These are phyloP conservation scores for Kwoniella europaea DNA, from an alignment of 768 basidiomycete genomes.

Conservation along the genomic window DNA sequence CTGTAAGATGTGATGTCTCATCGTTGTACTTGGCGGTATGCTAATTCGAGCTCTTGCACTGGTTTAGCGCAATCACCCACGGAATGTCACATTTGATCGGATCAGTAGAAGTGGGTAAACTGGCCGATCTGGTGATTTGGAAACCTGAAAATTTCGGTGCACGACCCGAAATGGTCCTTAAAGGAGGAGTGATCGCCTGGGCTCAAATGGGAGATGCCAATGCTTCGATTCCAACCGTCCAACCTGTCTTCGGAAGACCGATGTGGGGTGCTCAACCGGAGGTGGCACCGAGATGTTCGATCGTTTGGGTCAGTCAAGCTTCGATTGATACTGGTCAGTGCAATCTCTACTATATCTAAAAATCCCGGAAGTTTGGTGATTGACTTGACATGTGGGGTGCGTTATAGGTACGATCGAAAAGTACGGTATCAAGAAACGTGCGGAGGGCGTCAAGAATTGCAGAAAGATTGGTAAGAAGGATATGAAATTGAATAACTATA, in stretches of 20 bases:
- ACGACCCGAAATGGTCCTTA: conserved; percentile 91
- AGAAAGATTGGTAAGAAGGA: conserved; percentile 77
- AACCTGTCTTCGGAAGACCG: conserved; percentile 80
- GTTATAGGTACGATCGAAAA: conserved; percentile 65
- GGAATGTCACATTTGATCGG: conserved; percentile 89
- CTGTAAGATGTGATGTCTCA: no score
- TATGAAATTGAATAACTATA: conserved; percentile 89
- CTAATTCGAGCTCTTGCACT: not conserved
- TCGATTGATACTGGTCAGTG: conserved; percentile 65
- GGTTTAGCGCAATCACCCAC: conserved; percentile 81
- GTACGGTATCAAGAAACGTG: conserved; percentile 73
- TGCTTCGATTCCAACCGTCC: conserved; percentile 92
- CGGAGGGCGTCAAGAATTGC: conserved; percentile 77
- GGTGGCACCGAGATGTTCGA: conserved; percentile 81
- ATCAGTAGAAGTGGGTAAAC: conserved; percentile 75
- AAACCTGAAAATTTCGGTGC: conserved; percentile 90
- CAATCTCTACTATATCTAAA: not conserved
- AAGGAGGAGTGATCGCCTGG: conserved; percentile 90
- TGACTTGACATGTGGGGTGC: no score
- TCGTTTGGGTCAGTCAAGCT: conserved; percentile 80
- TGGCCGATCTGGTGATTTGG: conserved; percentile 97
- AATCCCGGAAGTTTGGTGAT: not conserved
- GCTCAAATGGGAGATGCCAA: conserved; percentile 97
- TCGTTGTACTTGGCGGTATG: not conserved
- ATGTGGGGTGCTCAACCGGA: conserved; percentile 89